phyloP scores from a whole-genome alignment of 176 grass and related monocot genomes.

The Bromus sterilis region DNA sequence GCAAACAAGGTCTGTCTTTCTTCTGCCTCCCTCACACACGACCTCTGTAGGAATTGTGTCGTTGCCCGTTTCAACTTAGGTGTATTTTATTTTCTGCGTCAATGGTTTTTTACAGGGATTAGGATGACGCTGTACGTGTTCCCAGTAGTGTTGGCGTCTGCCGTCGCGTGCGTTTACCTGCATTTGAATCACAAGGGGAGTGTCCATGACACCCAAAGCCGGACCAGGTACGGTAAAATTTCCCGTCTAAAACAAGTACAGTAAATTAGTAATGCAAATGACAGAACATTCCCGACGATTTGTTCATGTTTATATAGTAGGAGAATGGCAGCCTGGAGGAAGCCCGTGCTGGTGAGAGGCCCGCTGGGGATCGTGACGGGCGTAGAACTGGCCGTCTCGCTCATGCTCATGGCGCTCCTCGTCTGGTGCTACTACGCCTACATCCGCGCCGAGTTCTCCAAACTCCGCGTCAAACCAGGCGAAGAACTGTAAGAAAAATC shows the following conservation, averaged over 20 bases:
- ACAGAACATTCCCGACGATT: neutral
- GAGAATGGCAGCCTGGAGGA: conserved; percentile 28
- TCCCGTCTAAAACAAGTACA: neutral
- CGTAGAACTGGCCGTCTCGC: conserved; percentile 28
- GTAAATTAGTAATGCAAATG: neutral
- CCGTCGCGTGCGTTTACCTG: conserved; percentile 44
- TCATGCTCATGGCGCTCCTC: conserved; percentile 50
- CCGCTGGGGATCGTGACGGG: conserved; percentile 47
- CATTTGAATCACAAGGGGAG: conserved; percentile 7
- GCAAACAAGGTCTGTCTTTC: conserved; percentile 31
- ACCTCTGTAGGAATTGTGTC: neutral
- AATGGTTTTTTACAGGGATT: conserved; percentile 1
- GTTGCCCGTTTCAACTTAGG: neutral
- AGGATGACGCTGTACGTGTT: conserved; percentile 30
- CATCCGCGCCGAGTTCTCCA: conserved; percentile 16
- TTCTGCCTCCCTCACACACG: neutral
- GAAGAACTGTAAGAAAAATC: conserved; percentile 33
- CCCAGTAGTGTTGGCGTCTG: conserved; percentile 43
- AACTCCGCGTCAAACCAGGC: neutral
- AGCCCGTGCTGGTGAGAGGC: conserved; percentile 42
- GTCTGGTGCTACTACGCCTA: conserved; percentile 41
- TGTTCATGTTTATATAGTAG: neutral
- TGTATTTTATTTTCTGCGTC: neutral
- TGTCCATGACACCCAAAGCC: neutral
- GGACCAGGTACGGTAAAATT: neutral